A percentile compares a stretch with the other conserved stretches of the same genome.
Evolutionary conservation across 768 basidiomycete genomes (phyloP).

Genomic region (Hericium rajendrae): DNA sequence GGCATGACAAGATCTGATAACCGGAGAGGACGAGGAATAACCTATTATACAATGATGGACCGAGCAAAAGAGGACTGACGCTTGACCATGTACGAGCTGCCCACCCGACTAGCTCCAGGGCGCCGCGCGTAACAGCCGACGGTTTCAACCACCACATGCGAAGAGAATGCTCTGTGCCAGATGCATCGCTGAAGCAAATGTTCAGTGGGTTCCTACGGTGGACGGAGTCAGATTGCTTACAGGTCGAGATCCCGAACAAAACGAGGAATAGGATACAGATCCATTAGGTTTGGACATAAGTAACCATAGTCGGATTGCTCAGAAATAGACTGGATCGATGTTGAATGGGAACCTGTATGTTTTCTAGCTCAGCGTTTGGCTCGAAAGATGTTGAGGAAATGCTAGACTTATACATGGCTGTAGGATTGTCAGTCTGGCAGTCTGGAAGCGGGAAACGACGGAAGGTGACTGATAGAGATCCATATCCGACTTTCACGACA

Average conservation of each 20-base stretch:
- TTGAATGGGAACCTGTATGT: not conserved
- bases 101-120: slow-evolving; percentile 31
- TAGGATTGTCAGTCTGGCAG: not conserved
- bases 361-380: not conserved
- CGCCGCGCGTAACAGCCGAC: slow-evolving; percentile 23
- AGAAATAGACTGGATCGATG: not conserved
- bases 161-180: slow-evolving; percentile 19
- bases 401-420: not conserved
- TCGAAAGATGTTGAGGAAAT: not conserved
- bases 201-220: not conserved
- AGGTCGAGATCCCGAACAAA: not conserved
- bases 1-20: not conserved
- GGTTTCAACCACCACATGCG: slow-evolving; percentile 27
- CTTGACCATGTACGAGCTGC: slow-evolving; percentile 26
- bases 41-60: slow-evolving; percentile 34
- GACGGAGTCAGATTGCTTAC: not conserved
- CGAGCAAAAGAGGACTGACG: slow-evolving; percentile 13
- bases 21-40: not conserved
- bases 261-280: slow-evolving; percentile 3
- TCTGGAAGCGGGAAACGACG: not conserved
- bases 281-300: slow-evolving; percentile 6
- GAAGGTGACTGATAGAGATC: not conserved
- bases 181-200: slow-evolving; percentile 16
- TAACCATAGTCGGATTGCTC: slow-evolving; percentile 3
- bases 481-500: not conserved